A percentile compares a stretch with the other conserved stretches of the same genome.
Conservation (phyloP, 2,329 filamentous ascomycete genomes). For the Pseudogymnoascus sp. region DNA sequence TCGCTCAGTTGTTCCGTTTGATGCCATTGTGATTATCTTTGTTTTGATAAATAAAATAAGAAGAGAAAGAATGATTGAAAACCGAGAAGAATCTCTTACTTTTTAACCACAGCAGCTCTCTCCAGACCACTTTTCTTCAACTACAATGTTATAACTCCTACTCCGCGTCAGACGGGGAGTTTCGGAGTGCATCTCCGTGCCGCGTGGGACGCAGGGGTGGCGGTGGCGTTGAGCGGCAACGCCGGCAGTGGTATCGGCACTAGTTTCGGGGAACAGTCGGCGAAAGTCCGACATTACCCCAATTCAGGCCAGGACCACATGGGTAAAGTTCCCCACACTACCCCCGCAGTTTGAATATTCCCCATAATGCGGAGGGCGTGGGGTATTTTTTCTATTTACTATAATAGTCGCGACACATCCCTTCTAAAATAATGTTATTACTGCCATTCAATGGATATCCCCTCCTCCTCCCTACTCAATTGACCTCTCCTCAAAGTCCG, state of each 20-base stretch:
- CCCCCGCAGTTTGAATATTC: not conserved
- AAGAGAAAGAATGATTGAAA: not conserved
- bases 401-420: not conserved
- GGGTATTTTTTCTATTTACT: conserved; percentile 2
- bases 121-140: not conserved
- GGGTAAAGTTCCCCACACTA: not conserved
- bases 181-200: not conserved
- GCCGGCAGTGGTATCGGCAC: not conserved
- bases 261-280: not conserved
- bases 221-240: not conserved
- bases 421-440: not conserved
- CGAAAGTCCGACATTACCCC: not conserved
- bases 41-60: not conserved
- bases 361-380: not conserved
- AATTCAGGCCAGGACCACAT: not conserved
- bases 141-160: conserved; percentile 3
- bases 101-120: not conserved
- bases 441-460: not conserved
- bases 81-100: not conserved
- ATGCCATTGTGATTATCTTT: not conserved
- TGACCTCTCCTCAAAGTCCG: not conserved
- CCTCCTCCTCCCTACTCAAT: not conserved
- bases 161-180: not conserved
- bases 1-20: not conserved
- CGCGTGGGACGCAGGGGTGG: not conserved